Evolutionary conservation across 2,329 filamentous ascomycete genomes (phyloP), one percentile per base, ranked within the genome.

Genomic region (Penicillium sp.): DNA sequence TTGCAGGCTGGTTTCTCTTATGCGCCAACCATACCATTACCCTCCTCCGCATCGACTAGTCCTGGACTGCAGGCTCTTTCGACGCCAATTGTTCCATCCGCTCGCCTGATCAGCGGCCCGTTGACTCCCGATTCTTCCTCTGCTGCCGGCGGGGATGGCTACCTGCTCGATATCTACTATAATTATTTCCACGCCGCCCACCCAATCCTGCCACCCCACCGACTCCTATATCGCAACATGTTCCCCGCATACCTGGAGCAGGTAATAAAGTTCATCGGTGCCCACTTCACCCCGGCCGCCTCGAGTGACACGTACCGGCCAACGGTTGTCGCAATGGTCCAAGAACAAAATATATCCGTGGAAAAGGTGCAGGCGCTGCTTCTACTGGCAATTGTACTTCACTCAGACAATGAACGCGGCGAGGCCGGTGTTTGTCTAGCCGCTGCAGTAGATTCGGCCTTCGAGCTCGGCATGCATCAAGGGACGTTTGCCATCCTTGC

Each of bases 311-410:
- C 74, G 33, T 80, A 81, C 61, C 77, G 78, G 43, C 65, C 70
- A 8, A 68, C 67, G 6, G 69, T 75, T 5, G 67, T 73, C 43
- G 49, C 69, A 27, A 64, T 62, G 21, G 71, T 75, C 10, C 63
- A 65, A 42, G 69, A 72, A 12, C 71, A 74, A 51, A 65, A 70
- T 8, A 77, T 77, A 23, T 84, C 84, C 45, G 80, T 84, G 43
- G 84, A 87, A 57, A 86, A 88, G 67, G 86, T 95, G 0, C 93
- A 96, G 75, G 87, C 90, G 3, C 81, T 94, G 70, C 76, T 96
- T 45, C 79, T 96, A 4, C 83, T 91, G 54, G 82, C 91, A 23
- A 87, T 96, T 61, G 87, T 87, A 0, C 80, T 96, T 8, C 90
- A 96, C 70, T 90, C 90, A 6, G 86, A 84, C 62, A 89, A 88